phyloP scores from a whole-genome alignment of 352 stramenopile species.

The Globisporangium solare region DNA sequence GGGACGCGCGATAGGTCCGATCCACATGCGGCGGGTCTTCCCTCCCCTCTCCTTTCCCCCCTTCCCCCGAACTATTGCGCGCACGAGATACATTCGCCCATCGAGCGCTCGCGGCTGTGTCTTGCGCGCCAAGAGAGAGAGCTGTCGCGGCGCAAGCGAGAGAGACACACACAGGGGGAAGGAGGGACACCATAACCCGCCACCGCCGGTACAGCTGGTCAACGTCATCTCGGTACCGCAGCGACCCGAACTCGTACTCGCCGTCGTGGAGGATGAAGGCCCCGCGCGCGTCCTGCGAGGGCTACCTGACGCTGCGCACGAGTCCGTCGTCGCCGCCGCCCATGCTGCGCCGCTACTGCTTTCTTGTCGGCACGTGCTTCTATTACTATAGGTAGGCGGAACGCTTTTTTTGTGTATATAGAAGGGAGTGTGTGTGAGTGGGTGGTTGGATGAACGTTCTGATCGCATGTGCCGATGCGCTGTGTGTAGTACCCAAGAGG shows the following conservation, averaged over 20 bases:
- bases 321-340: slow-evolving; percentile 82
- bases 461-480: background rate
- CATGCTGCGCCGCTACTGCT: slow-evolving; percentile 85
- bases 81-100: too few species aligned
- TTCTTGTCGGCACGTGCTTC: slow-evolving; percentile 84
- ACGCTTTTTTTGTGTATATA: background rate
- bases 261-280: slow-evolving; percentile 63
- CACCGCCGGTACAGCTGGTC: slow-evolving; percentile 11
- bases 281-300: slow-evolving; percentile 75
- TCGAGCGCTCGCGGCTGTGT: too few species aligned
- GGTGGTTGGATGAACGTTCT: background rate
- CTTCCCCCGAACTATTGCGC: too few species aligned
- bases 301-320: slow-evolving; percentile 82
- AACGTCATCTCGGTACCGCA: slow-evolving; percentile 5
- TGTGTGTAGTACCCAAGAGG: slow-evolving; percentile 71
- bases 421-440: background rate
- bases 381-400: slow-evolving; percentile 72
- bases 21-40: background rate
- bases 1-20: too few species aligned
- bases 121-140: too few species aligned
- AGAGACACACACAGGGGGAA: background rate
- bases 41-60: background rate
- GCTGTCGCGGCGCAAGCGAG: too few species aligned
- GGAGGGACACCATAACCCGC: slow-evolving; percentile 10
- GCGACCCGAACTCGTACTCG: slow-evolving; percentile 7